Evolutionary conservation across 305 asterid genomes (phyloP).

Genomic region (Petunia hybrid): DNA sequence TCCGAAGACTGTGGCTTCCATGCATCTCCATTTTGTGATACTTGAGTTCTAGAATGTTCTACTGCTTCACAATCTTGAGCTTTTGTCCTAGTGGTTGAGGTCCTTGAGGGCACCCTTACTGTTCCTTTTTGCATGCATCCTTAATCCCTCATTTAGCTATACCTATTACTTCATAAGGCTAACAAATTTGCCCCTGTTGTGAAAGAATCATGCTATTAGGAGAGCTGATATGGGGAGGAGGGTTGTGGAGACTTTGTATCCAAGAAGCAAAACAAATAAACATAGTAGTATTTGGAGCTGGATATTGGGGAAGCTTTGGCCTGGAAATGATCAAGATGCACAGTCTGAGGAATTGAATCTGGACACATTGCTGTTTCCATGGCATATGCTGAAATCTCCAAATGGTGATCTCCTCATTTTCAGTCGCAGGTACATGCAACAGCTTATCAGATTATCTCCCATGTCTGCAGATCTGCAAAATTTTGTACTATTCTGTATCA

Average conservation of each 20-base stretch:
- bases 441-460: slow-evolving; percentile 13
- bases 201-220: slow-evolving; percentile 93
- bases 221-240: slow-evolving; percentile 84
- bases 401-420: slow-evolving; percentile 61
- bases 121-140: not conserved
- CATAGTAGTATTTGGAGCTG: slow-evolving; percentile 63
- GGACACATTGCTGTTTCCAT: slow-evolving; percentile 79
- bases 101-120: slow-evolving; percentile 1
- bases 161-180: slow-evolving; percentile 3
- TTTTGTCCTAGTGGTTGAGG: slow-evolving; percentile 26
- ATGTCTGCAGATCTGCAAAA: slow-evolving; percentile 2
- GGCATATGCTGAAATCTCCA: slow-evolving; percentile 79
- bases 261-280: slow-evolving; percentile 46
- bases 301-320: slow-evolving; percentile 72
- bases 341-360: slow-evolving; percentile 56
- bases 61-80: slow-evolving; percentile 1
- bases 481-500: not conserved
- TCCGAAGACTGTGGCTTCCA: not conserved
- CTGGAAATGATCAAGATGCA: slow-evolving; percentile 41
- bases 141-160: not conserved
- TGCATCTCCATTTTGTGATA: slow-evolving; percentile 21
- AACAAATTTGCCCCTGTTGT: slow-evolving; percentile 29
- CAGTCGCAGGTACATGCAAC: slow-evolving; percentile 63
- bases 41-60: not conserved
- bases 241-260: slow-evolving; percentile 80